Conservation (phyloP, 2,329 filamentous ascomycete species). For the Shiraia bambusicola region DNA sequence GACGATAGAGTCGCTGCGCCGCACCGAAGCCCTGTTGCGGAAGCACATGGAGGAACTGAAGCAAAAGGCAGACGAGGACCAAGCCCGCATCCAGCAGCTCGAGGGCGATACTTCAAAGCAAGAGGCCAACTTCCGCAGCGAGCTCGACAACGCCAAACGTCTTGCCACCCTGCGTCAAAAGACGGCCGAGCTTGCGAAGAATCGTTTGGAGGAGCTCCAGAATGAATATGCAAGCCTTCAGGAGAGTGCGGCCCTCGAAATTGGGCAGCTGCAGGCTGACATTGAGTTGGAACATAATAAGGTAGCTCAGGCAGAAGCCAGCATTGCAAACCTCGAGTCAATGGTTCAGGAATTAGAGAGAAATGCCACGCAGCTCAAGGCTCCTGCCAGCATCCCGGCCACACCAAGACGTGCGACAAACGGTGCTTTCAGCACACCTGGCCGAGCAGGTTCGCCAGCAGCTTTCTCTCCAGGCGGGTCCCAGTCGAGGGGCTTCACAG, state of each 20-base stretch:
- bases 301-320: slow-evolving; percentile 62
- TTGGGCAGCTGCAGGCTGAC: slow-evolving; percentile 53
- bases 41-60: slow-evolving; percentile 81
- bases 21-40: slow-evolving; percentile 77
- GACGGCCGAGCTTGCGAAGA: slow-evolving; percentile 70
- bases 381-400: slow-evolving; percentile 44
- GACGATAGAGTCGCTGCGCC: slow-evolving; percentile 73
- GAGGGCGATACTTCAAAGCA: slow-evolving; percentile 78
- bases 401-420: slow-evolving; percentile 58
- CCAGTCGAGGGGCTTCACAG: slow-evolving; percentile 56
- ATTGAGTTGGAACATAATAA: slow-evolving; percentile 57
- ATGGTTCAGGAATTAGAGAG: slow-evolving; percentile 62
- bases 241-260: slow-evolving; percentile 64
- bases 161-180: slow-evolving; percentile 81
- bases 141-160: slow-evolving; percentile 77
- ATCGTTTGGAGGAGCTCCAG: slow-evolving; percentile 70
- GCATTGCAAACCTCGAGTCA: slow-evolving; percentile 65
- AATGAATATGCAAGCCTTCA: slow-evolving; percentile 62
- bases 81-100: slow-evolving; percentile 79
- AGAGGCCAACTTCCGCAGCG: slow-evolving; percentile 84
- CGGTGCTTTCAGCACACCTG: slow-evolving; percentile 53
- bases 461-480: slow-evolving; percentile 57
- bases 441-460: slow-evolving; percentile 53
- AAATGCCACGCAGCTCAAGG: slow-evolving; percentile 50
- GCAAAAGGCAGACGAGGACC: slow-evolving; percentile 80